Base-by-base conservation (phyloP, 2,329 filamentous ascomycete species). In the Nannizziopsis arthrosporioides region DNA sequence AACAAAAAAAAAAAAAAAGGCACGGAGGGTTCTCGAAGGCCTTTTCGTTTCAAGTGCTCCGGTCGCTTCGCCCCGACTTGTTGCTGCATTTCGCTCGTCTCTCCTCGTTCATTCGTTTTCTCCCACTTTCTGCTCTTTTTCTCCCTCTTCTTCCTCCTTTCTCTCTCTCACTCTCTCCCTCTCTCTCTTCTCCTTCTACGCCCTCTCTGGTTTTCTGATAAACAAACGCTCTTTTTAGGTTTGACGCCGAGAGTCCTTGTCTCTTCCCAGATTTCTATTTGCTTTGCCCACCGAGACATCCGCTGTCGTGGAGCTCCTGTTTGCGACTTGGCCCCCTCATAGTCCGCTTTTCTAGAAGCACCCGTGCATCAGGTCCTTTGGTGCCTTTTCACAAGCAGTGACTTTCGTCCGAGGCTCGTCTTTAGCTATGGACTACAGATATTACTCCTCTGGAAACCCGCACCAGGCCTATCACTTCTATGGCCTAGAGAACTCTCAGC, bases 341-440 rank as follows among this genome's bases (percentile, higher is more conserved):
- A 3, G 11, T 15, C 34, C 34, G 12, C 34, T 36, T 36, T 36
- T 36, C 15, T 15, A n/a, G 12, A 12, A n/a, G 34, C 34, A 36
- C 12, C 11, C 34, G 22, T 27, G 22, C 19, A 6, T n/a, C 31
- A n/a, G 12, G 5, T 5, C 3, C 15, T 30, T 15, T 19, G 9
- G 18, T 32, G 35, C 11, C 35, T 22, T 9, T 22, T 7, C 43
- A 27, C 22, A 27, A 27, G 7, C 22, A 27, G 4, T 27, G 3
- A 27, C 22, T 27, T 27, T 27, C 22, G 22, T 27, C 22, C 22
- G 22, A 27, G 22, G 7, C 22, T 27, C 22, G 7, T 19, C 19
- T 36, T 15, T 14, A 42, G 37, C 18, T 19, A 48, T 48, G 46
- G 46, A 48, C 27, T 48, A 48, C 39, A 35, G 31, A 18, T 48